These are phyloP conservation scores for Pseudogymnoascus sp. DNA, from an alignment of 2,329 filamentous ascomycete genomes.

Conservation along the genomic window DNA sequence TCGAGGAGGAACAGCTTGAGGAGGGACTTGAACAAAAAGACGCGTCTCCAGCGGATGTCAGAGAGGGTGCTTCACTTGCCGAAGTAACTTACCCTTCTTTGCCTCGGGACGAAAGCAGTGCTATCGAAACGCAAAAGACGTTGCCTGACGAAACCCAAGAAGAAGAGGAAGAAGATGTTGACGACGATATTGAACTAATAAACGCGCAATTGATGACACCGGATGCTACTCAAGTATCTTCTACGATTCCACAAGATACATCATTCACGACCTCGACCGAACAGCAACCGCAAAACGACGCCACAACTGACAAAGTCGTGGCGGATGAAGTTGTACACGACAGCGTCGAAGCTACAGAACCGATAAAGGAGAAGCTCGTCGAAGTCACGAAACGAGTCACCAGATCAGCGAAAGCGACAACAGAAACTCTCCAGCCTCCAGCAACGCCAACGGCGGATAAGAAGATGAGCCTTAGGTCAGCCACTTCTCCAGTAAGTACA, in stretches of 20 bases:
- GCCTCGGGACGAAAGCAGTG: background rate
- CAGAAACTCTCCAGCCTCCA: background rate
- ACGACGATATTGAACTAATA: background rate
- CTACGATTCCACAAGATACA: background rate
- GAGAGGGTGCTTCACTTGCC: background rate
- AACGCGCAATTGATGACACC: constrained; percentile 25
- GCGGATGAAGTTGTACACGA: background rate
- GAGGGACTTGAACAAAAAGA: background rate
- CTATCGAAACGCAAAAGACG: background rate
- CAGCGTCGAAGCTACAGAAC: background rate
- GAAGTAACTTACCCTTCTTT: background rate
- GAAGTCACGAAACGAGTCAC: background rate
- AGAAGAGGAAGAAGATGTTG: background rate
- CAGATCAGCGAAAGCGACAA: background rate
- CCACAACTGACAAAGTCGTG: background rate
- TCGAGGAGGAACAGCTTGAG: background rate
- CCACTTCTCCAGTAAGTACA: constrained; percentile 13
- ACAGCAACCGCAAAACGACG: background rate
- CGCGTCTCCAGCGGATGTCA: background rate
- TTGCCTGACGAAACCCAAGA: background rate
- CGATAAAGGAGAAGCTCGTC: background rate
- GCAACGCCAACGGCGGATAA: background rate
- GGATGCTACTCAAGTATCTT: constrained; percentile 20
- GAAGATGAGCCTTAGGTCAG: constrained; percentile 6
- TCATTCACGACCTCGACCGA: background rate